Evolutionary conservation across 78 protist species (phyloP), one percentile per base, ranked within the genome.

Genomic region (Monocercomonoides exilis): DNA sequence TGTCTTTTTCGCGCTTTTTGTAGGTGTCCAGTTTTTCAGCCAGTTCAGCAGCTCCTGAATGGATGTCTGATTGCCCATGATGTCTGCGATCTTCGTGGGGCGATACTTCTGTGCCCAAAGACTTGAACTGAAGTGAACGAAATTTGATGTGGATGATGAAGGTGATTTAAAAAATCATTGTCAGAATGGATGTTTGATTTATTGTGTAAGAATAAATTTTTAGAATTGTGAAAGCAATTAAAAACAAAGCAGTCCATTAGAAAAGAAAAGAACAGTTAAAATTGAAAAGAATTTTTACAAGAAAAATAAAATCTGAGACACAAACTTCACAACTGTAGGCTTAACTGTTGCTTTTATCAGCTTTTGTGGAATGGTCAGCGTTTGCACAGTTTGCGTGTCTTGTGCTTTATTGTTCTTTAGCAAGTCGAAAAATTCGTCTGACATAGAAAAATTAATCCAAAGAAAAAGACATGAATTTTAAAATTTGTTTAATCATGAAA

Each of bases 31-130:
- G 36, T 6, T 29, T 0, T 4, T 2, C 44, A 94, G 77, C 96
- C 96, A 94, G 36, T 38, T 35, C 38, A 1, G 1, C 33, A 96
- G 87, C 3, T 43, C 5, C 32, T 63, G 34, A 5, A 87, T 77
- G n/a, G 43, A 33, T 43, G 90, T 45, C 45, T 85, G 43, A 86
- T 93, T 92, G 2, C 97, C 99, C 36, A 92, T 2, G 0, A 96
- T 44, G 41, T 96, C 94, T 2, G 2, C 32, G 43, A 43, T 0
- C 6, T 21, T 0, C 4, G 1, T 0, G 43, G 98, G 98, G 41
- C 81, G 90, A 88, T 95, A 94, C 88, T 93, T 87, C 46, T 85
- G 91, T 36, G 89, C 63, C 94, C 94, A 92, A 42, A 88, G 84
- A 42, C 44, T 41, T 4, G 82, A 6, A 54, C 70, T 54, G 70